Percentiles rank a stretch among this genome's conserved stretches.
These are phyloP conservation scores for Mycena crocata DNA, from an alignment of 768 basidiomycete species.

Conservation along the genomic window DNA sequence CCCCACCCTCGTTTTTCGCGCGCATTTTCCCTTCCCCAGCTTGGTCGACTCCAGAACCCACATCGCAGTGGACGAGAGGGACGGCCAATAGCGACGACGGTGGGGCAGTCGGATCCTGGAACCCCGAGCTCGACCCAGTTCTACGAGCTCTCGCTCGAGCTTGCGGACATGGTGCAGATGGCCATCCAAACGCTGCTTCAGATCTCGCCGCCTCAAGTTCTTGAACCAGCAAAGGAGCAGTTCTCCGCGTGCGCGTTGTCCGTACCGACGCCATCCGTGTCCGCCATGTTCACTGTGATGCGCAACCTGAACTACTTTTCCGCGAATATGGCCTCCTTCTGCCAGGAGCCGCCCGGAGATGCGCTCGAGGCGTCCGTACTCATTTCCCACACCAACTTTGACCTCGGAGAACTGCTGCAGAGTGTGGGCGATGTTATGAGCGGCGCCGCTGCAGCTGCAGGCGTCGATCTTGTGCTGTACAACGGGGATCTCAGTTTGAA, in stretches of 20 bases:
- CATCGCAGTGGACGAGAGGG: slow-evolving; percentile 47
- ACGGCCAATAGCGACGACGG: not conserved
- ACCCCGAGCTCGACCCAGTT: slow-evolving; percentile 50
- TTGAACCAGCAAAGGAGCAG: slow-evolving; percentile 94
- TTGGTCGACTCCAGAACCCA: slow-evolving; percentile 82
- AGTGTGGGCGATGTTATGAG: slow-evolving; percentile 89
- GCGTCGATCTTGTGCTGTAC: slow-evolving; percentile 92
- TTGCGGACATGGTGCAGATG: slow-evolving; percentile 92
- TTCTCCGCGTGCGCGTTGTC: slow-evolving; percentile 90
- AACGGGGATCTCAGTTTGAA: slow-evolving; percentile 91
- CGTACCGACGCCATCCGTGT: slow-evolving; percentile 88
- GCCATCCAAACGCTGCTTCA: slow-evolving; percentile 93
- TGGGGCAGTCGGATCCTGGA: slow-evolving; percentile 30
- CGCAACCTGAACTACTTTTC: slow-evolving; percentile 94
- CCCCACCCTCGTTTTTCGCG: slow-evolving; percentile 71
- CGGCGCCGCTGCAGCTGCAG: slow-evolving; percentile 82
- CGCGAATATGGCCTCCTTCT: slow-evolving; percentile 78
- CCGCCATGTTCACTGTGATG: slow-evolving; percentile 91
- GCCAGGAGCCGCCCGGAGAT: slow-evolving; percentile 42
- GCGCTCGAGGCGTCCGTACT: slow-evolving; percentile 18
- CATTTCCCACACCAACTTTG: slow-evolving; percentile 72
- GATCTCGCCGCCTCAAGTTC: slow-evolving; percentile 87
- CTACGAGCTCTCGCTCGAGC: slow-evolving; percentile 82
- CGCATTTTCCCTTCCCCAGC: slow-evolving; percentile 84
- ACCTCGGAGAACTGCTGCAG: slow-evolving; percentile 92